Evolutionary conservation across 441 rosid species (phyloP).

Genomic region (Erysimum pusillum): DNA sequence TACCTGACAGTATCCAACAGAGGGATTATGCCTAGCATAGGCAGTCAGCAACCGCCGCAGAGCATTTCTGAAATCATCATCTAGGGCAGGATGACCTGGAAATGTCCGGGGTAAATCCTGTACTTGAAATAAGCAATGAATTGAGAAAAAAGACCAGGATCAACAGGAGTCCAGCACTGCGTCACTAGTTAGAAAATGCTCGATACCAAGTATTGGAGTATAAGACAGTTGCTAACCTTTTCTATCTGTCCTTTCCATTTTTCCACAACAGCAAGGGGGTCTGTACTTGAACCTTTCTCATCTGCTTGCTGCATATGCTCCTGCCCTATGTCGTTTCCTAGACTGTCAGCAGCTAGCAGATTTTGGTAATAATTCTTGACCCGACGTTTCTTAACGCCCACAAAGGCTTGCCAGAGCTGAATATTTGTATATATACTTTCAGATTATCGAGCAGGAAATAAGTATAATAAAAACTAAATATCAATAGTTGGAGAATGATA

Average conservation of each 20-base stretch:
- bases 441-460: conserved; percentile 20
- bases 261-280: conserved; percentile 72
- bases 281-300: conserved; percentile 51
- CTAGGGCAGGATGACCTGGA: conserved; percentile 98
- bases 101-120: conserved; percentile 99
- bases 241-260: conserved; percentile 99
- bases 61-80: conserved; percentile 96
- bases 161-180: conserved; percentile 35
- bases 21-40: conserved; percentile 97
- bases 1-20: conserved; percentile 99
- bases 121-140: conserved; percentile 48
- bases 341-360: conserved; percentile 69
- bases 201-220: conserved; percentile 27
- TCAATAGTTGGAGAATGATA: conserved; percentile 23
- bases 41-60: conserved; percentile 97
- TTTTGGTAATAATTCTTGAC: conserved; percentile 84
- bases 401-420: conserved; percentile 99
- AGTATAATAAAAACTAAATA: conserved; percentile 17
- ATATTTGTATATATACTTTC: conserved; percentile 38
- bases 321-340: conserved; percentile 52
- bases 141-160: conserved; percentile 39
- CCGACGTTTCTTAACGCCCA: conserved; percentile 86
- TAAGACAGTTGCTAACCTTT: conserved; percentile 66
- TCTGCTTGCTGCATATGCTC: conserved; percentile 49
- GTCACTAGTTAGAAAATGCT: conserved; percentile 18